Evolutionary conservation across 2,329 filamentous ascomycete species (phyloP).

Genomic region (Karstenula rhodostoma): DNA sequence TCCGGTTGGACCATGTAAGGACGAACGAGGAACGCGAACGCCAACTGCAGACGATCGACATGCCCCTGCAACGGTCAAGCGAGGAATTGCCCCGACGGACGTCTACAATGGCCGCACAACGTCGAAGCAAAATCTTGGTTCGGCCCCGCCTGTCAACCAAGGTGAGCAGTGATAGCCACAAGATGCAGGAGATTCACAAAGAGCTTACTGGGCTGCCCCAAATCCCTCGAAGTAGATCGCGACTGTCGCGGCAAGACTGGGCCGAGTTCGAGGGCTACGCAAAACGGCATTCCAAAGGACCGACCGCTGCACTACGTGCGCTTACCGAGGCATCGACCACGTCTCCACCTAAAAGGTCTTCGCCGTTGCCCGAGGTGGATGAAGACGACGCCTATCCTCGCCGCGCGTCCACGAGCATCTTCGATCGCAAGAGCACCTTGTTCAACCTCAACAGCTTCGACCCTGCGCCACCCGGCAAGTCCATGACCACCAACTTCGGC

Average conservation of each 20-base stretch:
- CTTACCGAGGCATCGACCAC: conserved; percentile 20
- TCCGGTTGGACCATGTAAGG: conserved; percentile 26
- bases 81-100: conserved; percentile 36
- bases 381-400: conserved; percentile 45
- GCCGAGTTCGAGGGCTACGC: conserved; percentile 44
- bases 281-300: conserved; percentile 33
- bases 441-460: conserved; percentile 31
- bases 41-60: conserved; percentile 7
- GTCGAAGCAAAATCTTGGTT: conserved; percentile 11
- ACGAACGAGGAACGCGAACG: conserved; percentile 17
- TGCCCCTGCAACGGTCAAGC: conserved; percentile 30
- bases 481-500: conserved; percentile 23
- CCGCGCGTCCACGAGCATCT: conserved; percentile 46
- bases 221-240: conserved; percentile 37
- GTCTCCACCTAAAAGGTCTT: conserved; percentile 35
- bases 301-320: conserved; percentile 20
- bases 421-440: conserved; percentile 42
- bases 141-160: conserved; percentile 13
- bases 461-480: conserved; percentile 21
- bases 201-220: conserved; percentile 43
- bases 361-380: conserved; percentile 44
- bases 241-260: conserved; percentile 47
- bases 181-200: conserved; percentile 38
- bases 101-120: conserved; percentile 27
- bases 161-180: conserved; percentile 19